Conservation (phyloP, 2,329 filamentous ascomycete genomes). For the Tolypocladium pustulatum region DNA sequence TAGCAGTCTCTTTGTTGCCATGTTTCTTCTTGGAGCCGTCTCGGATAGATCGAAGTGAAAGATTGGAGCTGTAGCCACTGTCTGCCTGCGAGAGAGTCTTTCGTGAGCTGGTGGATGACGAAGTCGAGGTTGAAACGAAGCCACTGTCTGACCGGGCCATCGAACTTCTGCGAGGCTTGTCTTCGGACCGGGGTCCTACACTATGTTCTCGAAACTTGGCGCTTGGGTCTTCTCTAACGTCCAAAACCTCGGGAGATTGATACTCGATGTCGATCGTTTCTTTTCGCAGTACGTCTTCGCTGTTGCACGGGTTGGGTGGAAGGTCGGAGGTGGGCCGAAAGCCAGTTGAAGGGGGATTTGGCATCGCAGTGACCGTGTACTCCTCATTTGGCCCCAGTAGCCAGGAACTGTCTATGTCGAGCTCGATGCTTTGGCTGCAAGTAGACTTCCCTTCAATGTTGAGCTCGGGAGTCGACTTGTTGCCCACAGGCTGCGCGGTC, state of each 20-base stretch:
- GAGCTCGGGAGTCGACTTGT: no score
- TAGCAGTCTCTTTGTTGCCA: slow-evolving; percentile 10
- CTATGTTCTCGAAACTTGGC: slow-evolving; percentile 24
- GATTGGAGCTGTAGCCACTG: slow-evolving; percentile 51
- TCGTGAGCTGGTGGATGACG: slow-evolving; percentile 28
- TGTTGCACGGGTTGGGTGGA: background rate
- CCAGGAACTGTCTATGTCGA: background rate
- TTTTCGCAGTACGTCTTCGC: no score
- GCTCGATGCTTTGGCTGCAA: background rate
- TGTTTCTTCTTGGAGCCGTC: slow-evolving; percentile 18
- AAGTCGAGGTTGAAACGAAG: slow-evolving; percentile 35
- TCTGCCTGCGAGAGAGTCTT: slow-evolving; percentile 45
- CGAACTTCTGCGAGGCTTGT: slow-evolving; percentile 6
- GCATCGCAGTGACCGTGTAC: no score
- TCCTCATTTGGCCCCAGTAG: background rate
- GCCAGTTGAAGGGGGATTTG: background rate
- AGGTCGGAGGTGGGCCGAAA: background rate
- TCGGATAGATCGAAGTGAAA: slow-evolving; percentile 43
- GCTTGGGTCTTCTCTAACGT: slow-evolving; percentile 31
- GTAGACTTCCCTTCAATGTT: background rate
- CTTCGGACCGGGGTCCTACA: slow-evolving; percentile 1
- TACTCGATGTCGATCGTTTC: slow-evolving; percentile 13
- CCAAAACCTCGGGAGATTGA: slow-evolving; percentile 19
- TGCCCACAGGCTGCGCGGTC: background rate
- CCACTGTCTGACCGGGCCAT: slow-evolving; percentile 34